Conservation (phyloP, 768 basidiomycete genomes). For the Zangia roseola region DNA sequence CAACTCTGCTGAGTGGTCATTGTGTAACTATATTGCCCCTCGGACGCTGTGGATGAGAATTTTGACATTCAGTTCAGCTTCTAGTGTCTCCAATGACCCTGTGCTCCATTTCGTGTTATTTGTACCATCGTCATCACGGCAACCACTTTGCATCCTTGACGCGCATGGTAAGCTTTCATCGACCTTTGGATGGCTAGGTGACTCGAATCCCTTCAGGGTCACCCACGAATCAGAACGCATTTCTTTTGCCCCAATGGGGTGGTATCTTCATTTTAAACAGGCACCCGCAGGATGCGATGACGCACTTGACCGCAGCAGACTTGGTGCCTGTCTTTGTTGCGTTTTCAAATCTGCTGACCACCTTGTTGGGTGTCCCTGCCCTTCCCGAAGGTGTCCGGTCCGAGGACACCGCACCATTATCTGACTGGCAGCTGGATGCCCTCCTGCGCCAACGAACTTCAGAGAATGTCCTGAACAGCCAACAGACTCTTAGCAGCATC, state of each 20-base stretch:
- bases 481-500: constrained; percentile 80
- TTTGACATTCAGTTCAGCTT: constrained; percentile 51
- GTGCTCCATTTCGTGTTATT: constrained; percentile 92
- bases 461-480: constrained; percentile 65
- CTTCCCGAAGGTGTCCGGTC: constrained; percentile 49
- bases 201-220: constrained; percentile 38
- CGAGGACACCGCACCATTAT: constrained; percentile 35
- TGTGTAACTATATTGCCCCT: constrained; percentile 54
- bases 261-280: constrained; percentile 80
- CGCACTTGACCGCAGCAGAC: constrained; percentile 35
- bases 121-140: constrained; percentile 66
- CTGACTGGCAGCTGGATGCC: constrained; percentile 81
- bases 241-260: constrained; percentile 94
- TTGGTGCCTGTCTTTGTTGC: constrained; percentile 56
- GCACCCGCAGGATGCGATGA: constrained; percentile 24
- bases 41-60: not conserved
- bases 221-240: constrained; percentile 56
- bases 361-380: constrained; percentile 77
- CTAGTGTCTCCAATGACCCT: constrained; percentile 89
- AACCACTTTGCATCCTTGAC: constrained; percentile 69
- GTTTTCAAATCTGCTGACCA: constrained; percentile 70
- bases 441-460: constrained; percentile 66
- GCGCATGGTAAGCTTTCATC: constrained; percentile 41
- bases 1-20: constrained; percentile 94
- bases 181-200: constrained; percentile 2